Percentiles rank a stretch among this genome's conserved stretches.
phyloP scores from a whole-genome alignment of 2,329 filamentous ascomycete genomes.

The Xylaria sp. region DNA sequence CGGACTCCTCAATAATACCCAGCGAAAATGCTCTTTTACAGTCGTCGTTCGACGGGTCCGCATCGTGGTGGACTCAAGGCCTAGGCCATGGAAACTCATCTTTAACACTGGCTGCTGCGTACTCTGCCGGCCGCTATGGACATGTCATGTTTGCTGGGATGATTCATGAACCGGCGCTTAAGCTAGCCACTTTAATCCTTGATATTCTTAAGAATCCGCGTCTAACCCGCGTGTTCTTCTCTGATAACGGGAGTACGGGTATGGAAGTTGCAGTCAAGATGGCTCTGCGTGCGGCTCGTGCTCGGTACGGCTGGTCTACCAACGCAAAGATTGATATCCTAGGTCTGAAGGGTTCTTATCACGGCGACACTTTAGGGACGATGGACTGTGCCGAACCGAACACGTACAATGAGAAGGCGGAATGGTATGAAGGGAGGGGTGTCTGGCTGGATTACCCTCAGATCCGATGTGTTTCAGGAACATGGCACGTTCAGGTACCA shows the following conservation, averaged over 20 bases:
- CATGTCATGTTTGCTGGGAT: conserved; percentile 89
- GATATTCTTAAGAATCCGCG: conserved; percentile 69
- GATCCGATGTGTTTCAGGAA: conserved; percentile 72
- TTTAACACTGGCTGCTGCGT: conserved; percentile 78
- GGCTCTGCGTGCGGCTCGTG: conserved; percentile 75
- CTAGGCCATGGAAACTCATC: conserved; percentile 80
- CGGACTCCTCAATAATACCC: background rate
- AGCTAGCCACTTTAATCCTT: conserved; percentile 73
- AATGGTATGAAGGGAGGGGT: conserved; percentile 84
- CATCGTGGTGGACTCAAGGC: conserved; percentile 93
- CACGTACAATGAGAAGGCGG: conserved; percentile 81
- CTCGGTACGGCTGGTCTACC: conserved; percentile 73
- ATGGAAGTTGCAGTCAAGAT: conserved; percentile 89
- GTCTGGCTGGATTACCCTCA: conserved; percentile 84
- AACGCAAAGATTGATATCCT: conserved; percentile 71
- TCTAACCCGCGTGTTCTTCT: conserved; percentile 79
- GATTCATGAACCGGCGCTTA: conserved; percentile 80
- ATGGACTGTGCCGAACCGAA: conserved; percentile 87
- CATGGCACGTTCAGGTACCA: conserved; percentile 72
- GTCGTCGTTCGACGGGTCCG: conserved; percentile 82
- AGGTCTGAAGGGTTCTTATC: conserved; percentile 82
- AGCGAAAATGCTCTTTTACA: conserved; percentile 56
- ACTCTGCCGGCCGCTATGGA: conserved; percentile 84
- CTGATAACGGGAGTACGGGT: conserved; percentile 85
- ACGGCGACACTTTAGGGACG: conserved; percentile 87